These are phyloP conservation scores for Nematocida parisii DNA, from an alignment of 371 early-diverging fungal species.

Conservation along the genomic window DNA sequence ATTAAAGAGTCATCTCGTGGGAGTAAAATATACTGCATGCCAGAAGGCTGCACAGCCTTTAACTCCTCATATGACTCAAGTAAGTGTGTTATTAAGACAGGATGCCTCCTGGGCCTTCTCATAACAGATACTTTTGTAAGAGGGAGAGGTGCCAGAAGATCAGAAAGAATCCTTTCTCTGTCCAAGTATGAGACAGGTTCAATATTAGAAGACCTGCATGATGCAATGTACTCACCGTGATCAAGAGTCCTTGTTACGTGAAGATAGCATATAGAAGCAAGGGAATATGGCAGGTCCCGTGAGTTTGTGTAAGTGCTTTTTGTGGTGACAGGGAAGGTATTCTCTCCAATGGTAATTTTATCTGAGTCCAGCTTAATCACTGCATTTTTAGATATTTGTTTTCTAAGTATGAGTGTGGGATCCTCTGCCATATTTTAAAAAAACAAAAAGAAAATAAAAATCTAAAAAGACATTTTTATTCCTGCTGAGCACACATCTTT, in stretches of 20 bases:
- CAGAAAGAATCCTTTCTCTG: conserved; percentile 50
- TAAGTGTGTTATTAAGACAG: neutral
- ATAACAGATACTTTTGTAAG: neutral
- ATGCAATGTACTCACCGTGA: conserved; percentile 45
- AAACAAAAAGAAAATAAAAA: conserved; percentile 4
- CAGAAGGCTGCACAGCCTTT: neutral
- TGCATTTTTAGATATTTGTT: conserved; percentile 12
- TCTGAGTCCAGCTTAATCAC: neutral
- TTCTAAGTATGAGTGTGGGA: conserved; percentile 19
- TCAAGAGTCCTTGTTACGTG: conserved; percentile 21
- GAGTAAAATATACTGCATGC: conserved; percentile 41
- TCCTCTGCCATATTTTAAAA: conserved; percentile 6
- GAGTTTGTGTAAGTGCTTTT: conserved; percentile 41
- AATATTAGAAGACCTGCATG: conserved; percentile 13
- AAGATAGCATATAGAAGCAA: conserved; percentile 37
- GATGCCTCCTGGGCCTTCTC: neutral
- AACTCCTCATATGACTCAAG: conserved; percentile 4
- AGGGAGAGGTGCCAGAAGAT: conserved; percentile 25
- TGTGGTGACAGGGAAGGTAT: neutral
- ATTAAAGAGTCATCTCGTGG: neutral
- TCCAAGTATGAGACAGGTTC: conserved; percentile 51
- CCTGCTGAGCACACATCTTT: too few species aligned
- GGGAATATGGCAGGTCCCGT: conserved; percentile 22
- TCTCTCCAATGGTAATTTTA: neutral
- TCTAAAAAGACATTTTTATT: neutral